Evolutionary conservation across 805 yeast species (phyloP), one percentile per base, ranked within the genome.

Genomic region (Pichia eremophila): DNA sequence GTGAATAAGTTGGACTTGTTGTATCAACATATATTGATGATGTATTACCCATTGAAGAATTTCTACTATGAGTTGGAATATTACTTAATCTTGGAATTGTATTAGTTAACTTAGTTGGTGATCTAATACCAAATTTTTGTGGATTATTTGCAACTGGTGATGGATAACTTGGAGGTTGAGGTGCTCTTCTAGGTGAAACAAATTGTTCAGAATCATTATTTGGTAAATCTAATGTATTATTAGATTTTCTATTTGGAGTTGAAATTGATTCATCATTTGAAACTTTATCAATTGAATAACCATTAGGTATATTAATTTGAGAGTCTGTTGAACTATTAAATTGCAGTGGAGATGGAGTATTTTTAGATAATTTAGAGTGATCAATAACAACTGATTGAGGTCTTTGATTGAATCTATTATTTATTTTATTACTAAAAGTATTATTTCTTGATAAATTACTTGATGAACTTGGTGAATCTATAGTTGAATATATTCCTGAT

Each of bases 101-200:
- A 31, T 35, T 17, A 12, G 25, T 27, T 28, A 41, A 44, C 12
- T 49, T 49, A 14, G 38, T 46, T 7, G 57, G 46, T 8, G 58
- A 46, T 18, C 55, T 55, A 15, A 46, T 32, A 9, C 65, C 65
- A 53, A 63, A 58, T 35, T 52, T 58, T 48, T 49, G 41, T 28
- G 55, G 55, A 44, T 52, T 53, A 25, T 51, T 57, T 2, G 55
- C 44, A 31, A 59, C 51, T 2, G 64, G 66, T 39, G 60, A 57
- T 31, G 59, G 56, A 44, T 55, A 57, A 43, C 43, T 48, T 3
- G 89, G 89, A 0, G 88, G 88, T 45, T 73, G 74, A 1, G 90
- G 90, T 0, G 88, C 85, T 56, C 70, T 79, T 63, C 88, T 71
- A n/a, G 88, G 87, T 0, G 88, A 81, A 18, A 72, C 63, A 58